Percentiles rank a stretch among this genome's conserved stretches.
Conservation (phyloP, 1,284 basidiomycete species). For the Lentinula novae-zelandiae region DNA sequence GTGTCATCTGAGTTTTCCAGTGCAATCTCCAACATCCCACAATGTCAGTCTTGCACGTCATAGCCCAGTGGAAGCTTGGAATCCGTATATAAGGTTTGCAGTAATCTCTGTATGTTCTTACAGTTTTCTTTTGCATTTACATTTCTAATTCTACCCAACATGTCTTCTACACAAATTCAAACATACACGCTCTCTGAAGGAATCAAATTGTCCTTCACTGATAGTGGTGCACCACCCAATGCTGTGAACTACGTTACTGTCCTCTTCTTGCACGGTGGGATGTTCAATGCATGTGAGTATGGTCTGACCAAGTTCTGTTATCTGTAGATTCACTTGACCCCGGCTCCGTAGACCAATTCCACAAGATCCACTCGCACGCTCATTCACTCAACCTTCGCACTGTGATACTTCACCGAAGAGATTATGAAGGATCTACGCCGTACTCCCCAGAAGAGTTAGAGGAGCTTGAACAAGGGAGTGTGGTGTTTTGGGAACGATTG, state of each 20-base stretch:
- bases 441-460: constrained; percentile 29
- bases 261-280: constrained; percentile 18
- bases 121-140: too few species aligned
- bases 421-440: constrained; percentile 30
- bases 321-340: neutral
- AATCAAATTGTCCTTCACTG: constrained; percentile 15
- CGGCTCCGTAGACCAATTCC: constrained; percentile 22
- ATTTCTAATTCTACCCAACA: neutral
- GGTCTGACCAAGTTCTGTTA: neutral
- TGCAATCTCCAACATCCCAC: too few species aligned
- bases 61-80: too few species aligned
- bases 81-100: too few species aligned
- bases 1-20: too few species aligned
- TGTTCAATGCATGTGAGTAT: constrained; percentile 12
- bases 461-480: constrained; percentile 21
- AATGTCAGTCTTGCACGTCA: neutral
- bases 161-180: neutral
- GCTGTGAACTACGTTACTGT: constrained; percentile 5
- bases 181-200: constrained; percentile 2
- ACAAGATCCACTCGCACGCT: constrained; percentile 20
- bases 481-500: constrained; percentile 25
- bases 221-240: constrained; percentile 16
- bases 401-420: constrained; percentile 27
- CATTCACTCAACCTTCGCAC: constrained; percentile 24
- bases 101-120: too few species aligned